These are phyloP conservation scores for Fusarium nematophilum DNA, from an alignment of 2,329 filamentous ascomycete species.

Conservation along the genomic window DNA sequence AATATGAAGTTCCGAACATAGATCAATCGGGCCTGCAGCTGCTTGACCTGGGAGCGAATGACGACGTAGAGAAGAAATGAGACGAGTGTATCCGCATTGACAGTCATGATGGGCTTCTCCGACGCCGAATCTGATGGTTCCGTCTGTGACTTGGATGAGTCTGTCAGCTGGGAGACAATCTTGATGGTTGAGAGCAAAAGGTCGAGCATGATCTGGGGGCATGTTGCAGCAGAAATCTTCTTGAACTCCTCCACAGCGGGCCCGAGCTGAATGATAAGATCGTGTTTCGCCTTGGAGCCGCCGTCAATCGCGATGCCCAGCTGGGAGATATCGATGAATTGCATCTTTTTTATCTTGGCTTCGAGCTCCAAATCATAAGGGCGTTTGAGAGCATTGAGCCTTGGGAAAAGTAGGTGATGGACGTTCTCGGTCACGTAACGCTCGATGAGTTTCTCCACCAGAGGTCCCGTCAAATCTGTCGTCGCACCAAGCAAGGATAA, in stretches of 20 bases:
- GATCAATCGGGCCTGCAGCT: slow-evolving; percentile 87
- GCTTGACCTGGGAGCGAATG: slow-evolving; percentile 87
- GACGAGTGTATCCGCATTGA: slow-evolving; percentile 91
- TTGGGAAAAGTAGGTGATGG: slow-evolving; percentile 88
- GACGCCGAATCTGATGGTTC: slow-evolving; percentile 49
- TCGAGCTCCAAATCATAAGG: slow-evolving; percentile 90
- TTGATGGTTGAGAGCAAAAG: slow-evolving; percentile 85
- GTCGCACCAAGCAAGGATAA: slow-evolving; percentile 90
- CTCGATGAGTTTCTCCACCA: slow-evolving; percentile 94
- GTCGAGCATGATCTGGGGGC: slow-evolving; percentile 90
- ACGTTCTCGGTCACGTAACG: slow-evolving; percentile 94
- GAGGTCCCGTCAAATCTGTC: slow-evolving; percentile 90
- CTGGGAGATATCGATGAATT: slow-evolving; percentile 92
- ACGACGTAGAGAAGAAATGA: slow-evolving; percentile 92
- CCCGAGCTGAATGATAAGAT: slow-evolving; percentile 80
- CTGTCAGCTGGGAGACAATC: slow-evolving; percentile 76
- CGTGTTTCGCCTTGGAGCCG: slow-evolving; percentile 80
- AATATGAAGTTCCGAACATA: slow-evolving; percentile 99
- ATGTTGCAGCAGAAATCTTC: slow-evolving; percentile 80
- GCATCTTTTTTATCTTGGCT: slow-evolving; percentile 91
- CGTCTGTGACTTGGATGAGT: slow-evolving; percentile 58
- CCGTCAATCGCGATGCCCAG: slow-evolving; percentile 89
- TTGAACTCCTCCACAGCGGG: slow-evolving; percentile 89
- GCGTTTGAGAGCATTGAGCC: slow-evolving; percentile 80
- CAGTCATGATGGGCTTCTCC: slow-evolving; percentile 68